Conservation (phyloP, 768 basidiomycete species). For the Megacollybia marginata region DNA sequence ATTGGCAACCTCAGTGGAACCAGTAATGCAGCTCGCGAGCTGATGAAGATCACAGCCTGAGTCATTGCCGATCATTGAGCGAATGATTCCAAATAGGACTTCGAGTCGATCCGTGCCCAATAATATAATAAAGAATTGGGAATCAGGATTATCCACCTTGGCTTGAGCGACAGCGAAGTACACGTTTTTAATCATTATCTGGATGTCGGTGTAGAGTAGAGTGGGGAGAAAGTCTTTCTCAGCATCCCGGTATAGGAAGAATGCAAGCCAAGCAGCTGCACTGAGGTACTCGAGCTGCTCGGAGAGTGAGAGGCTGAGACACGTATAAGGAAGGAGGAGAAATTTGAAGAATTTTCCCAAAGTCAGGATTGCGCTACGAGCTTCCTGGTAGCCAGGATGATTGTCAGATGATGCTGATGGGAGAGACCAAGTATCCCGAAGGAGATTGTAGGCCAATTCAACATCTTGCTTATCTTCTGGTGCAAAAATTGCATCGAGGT, state of each 20-base stretch:
- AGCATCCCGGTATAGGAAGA: slow-evolving; percentile 9
- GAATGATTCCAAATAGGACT: slow-evolving; percentile 10
- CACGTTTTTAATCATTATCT: slow-evolving; percentile 13
- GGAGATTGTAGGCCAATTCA: slow-evolving; percentile 1
- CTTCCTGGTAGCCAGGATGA: neutral
- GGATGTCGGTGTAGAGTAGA: slow-evolving; percentile 20
- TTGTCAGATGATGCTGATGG: neutral
- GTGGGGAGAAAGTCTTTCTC: slow-evolving; percentile 18
- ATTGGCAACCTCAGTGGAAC: too few relatives aligned
- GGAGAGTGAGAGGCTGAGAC: slow-evolving; percentile 15
- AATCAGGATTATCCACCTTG: slow-evolving; percentile 8
- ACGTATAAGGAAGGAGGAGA: slow-evolving; percentile 20
- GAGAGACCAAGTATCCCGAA: slow-evolving; percentile 1
- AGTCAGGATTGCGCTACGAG: slow-evolving; percentile 4
- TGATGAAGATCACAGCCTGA: slow-evolving; percentile 8
- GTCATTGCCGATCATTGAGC: slow-evolving; percentile 16
- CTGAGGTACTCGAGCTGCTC: slow-evolving; percentile 22
- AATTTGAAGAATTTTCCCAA: too few relatives aligned
- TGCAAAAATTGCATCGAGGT: neutral
- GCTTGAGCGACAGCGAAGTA: slow-evolving; percentile 16
- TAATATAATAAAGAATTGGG: slow-evolving; percentile 12
- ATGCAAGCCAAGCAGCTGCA: too few relatives aligned
- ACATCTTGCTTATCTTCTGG: slow-evolving; percentile 12
- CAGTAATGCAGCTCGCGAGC: slow-evolving; percentile 17
- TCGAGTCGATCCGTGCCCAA: slow-evolving; percentile 10